Base-by-base conservation (phyloP, 1,284 basidiomycete genomes). In the Malassezia sp. region DNA sequence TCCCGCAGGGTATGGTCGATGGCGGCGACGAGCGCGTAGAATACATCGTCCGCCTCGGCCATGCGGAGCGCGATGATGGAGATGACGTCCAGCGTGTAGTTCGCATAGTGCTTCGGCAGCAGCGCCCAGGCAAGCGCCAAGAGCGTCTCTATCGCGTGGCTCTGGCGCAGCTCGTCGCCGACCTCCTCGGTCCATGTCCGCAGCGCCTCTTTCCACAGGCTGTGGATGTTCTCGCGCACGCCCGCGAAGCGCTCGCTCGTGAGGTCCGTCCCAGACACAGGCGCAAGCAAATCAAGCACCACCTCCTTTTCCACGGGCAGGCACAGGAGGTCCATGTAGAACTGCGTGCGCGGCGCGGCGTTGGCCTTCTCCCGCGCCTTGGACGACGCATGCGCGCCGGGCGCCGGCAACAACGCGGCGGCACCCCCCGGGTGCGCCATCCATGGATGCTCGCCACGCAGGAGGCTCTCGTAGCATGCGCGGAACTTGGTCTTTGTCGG, bases 21-120 rank as follows among this genome's bases (percentile, higher is more conserved):
- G 1, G 57, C 55, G 24, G 54, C 52, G 24, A 67, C 59, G 12
- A 67, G 56, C 11, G 52, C 42, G 17, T 45, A 59, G 21, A 67
- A 67, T 30, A 63, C 56, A 5, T 65, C 61, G 38, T 67, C 63
- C 14, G 63, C 62, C 14, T 67, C 63, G 14, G 61, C 59, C 60
- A 67, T 67, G n/a, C 62, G 57, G 1, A 60, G 60, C 2, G 63
- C 63, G 31, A 67, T 52, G 32, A 67, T 47, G 18, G 53, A 52
- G 36, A 67, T 61, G 39, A 65, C 40, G 36, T 65, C 63, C 18
- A 65, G 57, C 10, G 62, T 54, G 42, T 61, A 59, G 46, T 66
- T 59, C 30, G 58, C 44, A 42, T 63, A 60, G 5, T 51, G 40
- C 44, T 65, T 65, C 42, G 41, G 53, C 37, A 67, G 54, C 39